A percentile compares a stretch with the other conserved stretches of the same genome.
Conservation (phyloP, 139 green algal genomes). For the Pseudopediastrum boryanum region DNA sequence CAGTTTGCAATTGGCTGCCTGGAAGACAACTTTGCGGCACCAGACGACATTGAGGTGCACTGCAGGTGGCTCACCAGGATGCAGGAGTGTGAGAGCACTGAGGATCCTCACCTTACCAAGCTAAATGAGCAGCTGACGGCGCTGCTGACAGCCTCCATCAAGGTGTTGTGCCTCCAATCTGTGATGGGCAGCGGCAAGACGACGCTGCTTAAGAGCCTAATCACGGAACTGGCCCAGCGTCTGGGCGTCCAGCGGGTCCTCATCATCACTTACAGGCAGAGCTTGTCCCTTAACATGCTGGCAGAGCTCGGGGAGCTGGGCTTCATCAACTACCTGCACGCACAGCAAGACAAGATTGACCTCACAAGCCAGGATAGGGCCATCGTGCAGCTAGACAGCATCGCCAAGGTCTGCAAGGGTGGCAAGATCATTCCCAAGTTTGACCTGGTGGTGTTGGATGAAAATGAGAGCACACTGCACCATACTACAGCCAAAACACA, state of each 20-base stretch:
- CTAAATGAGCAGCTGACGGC: neutral
- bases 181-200: conserved; percentile 1
- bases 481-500: neutral
- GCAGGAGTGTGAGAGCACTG: no score
- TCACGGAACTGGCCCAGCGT: neutral
- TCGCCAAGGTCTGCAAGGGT: neutral
- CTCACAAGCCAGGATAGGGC: neutral
- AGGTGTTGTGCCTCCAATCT: neutral
- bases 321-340: conserved; percentile 6
- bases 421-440: neutral
- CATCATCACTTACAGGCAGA: neutral
- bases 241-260: neutral
- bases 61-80: neutral
- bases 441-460: conserved; percentile 15
- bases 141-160: neutral
- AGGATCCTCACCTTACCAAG: no score
- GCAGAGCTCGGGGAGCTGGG: neutral
- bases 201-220: neutral
- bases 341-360: neutral
- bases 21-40: neutral
- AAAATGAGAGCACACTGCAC: conserved; percentile 13
- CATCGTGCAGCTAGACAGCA: conserved; percentile 9
- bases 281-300: neutral
- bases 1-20: neutral
- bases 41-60: neutral